These are phyloP conservation scores for Fibroporia radiculosa DNA, from an alignment of 768 basidiomycete species.

Conservation along the genomic window DNA sequence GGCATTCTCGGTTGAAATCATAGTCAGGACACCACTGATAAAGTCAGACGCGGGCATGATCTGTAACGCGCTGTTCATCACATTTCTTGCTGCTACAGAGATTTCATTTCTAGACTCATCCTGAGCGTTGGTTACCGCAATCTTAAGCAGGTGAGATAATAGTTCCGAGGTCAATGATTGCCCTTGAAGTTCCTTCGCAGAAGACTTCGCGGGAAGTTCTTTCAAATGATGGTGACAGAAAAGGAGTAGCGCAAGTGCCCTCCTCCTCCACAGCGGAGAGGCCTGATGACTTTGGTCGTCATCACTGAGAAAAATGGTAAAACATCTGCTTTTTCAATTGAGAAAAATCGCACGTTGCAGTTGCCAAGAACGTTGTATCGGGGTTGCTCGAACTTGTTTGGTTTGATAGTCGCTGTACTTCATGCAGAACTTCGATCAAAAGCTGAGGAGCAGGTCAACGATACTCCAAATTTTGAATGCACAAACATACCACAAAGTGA, in stretches of 20 bases:
- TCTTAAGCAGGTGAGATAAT: conserved; percentile 23
- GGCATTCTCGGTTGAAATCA: conserved; percentile 40
- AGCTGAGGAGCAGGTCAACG: conserved; percentile 30
- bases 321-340: not conserved
- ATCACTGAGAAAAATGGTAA: conserved; percentile 33
- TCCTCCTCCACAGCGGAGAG: conserved; percentile 40
- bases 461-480: not conserved
- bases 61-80: conserved; percentile 46
- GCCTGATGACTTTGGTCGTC: conserved; percentile 46
- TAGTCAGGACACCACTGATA: conserved; percentile 43
- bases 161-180: conserved; percentile 41
- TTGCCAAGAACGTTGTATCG: conserved; percentile 47
- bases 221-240: conserved; percentile 53
- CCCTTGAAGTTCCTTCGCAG: conserved; percentile 12
- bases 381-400: conserved; percentile 27
- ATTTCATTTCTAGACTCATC: conserved; percentile 29
- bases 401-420: conserved; percentile 44
- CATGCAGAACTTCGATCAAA: conserved; percentile 56
- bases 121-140: conserved; percentile 10
- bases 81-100: conserved; percentile 36
- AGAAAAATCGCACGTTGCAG: conserved; percentile 33
- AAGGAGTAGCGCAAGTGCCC: conserved; percentile 59
- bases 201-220: conserved; percentile 19
- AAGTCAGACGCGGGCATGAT: conserved; percentile 71
- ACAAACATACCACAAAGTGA: conserved; percentile 44